phyloP scores from a whole-genome alignment of 257 asterid species.

The Solanum medicagineum region DNA sequence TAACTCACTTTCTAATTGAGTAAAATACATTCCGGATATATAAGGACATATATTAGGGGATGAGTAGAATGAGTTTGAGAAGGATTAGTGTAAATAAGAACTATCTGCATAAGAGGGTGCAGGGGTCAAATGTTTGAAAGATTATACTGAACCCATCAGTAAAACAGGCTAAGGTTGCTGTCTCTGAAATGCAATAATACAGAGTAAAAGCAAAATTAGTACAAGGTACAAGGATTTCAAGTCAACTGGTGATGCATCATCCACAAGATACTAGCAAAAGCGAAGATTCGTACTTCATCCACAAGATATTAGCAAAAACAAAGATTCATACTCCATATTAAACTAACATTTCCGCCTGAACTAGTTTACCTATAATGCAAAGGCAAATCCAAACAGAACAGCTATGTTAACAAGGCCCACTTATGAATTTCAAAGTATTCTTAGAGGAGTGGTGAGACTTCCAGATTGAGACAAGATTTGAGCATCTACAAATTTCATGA shows the following conservation, averaged over 20 bases:
- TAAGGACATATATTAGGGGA: not conserved
- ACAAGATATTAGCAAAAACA: not conserved
- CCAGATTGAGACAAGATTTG: not conserved
- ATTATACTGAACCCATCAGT: not conserved
- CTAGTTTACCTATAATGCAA: not conserved
- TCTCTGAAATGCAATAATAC: not conserved
- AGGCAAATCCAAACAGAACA: not conserved
- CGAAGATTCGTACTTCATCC: not conserved
- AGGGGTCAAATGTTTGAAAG: not conserved
- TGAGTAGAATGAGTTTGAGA: not conserved
- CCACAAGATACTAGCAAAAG: not conserved
- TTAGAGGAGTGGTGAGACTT: not conserved
- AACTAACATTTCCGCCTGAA: not conserved
- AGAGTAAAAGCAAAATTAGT: not conserved
- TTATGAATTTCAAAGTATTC: not conserved
- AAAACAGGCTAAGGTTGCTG: not conserved
- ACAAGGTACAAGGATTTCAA: not conserved
- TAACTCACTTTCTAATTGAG: not conserved
- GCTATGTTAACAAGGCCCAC: not conserved
- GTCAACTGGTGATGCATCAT: not conserved
- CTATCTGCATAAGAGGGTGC: not conserved
- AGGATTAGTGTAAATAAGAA: not conserved
- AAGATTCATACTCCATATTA: not conserved
- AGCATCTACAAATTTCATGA: not conserved
- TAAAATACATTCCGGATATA: not conserved